These are phyloP conservation scores for Laburnicola sp. DNA, from an alignment of 2,329 filamentous ascomycete genomes.

Conservation along the genomic window DNA sequence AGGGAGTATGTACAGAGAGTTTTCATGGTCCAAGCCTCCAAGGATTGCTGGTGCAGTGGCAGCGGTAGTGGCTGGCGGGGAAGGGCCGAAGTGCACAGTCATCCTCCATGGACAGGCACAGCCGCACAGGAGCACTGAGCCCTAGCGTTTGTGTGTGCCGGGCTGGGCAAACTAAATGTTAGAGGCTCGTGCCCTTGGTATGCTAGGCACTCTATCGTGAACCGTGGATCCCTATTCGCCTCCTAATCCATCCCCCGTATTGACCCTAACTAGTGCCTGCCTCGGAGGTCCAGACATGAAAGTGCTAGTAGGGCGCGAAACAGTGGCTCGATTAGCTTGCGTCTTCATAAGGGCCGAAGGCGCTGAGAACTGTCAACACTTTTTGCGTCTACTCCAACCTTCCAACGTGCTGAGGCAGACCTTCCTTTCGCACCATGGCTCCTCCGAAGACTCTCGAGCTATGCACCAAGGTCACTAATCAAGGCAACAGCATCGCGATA, in stretches of 20 bases:
- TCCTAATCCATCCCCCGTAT: neutral
- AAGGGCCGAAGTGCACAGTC: too few relatives aligned
- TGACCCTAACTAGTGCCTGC: neutral
- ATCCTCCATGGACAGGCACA: too few relatives aligned
- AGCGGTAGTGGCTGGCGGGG: too few relatives aligned
- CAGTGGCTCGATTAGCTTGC: neutral
- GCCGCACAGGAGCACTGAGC: too few relatives aligned
- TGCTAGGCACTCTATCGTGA: neutral
- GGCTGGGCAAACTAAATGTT: constrained; percentile 6
- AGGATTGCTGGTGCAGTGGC: too few relatives aligned
- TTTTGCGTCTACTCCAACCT: neutral
- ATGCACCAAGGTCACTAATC: constrained; percentile 61
- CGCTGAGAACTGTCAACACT: neutral
- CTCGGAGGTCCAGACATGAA: constrained; percentile 4
- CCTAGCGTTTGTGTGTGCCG: too few relatives aligned
- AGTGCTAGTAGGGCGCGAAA: constrained; percentile 3
- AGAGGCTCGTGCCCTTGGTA: constrained; percentile 4
- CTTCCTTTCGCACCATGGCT: constrained; percentile 29
- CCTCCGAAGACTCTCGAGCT: constrained; percentile 51
- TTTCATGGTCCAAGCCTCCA: too few relatives aligned
- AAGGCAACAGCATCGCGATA: constrained; percentile 58
- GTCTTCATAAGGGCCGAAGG: neutral
- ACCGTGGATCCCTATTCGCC: neutral
- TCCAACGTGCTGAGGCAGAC: constrained; percentile 1
- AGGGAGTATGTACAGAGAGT: too few relatives aligned